Evolutionary conservation across 2,329 filamentous ascomycete species (phyloP).

Genomic region (Xylaria sp.): DNA sequence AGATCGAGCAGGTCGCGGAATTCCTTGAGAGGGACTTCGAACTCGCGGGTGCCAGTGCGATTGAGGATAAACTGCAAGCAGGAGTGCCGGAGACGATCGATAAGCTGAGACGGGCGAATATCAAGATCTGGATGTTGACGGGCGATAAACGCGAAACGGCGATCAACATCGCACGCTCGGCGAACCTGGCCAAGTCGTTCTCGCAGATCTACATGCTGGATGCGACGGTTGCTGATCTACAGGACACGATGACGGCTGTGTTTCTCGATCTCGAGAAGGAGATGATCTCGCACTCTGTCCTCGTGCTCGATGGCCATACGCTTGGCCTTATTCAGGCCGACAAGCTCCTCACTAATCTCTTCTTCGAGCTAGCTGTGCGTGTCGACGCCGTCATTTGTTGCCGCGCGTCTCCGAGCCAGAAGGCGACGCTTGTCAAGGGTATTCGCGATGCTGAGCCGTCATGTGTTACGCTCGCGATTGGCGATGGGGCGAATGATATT

Average conservation of each 20-base stretch:
- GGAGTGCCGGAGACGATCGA: slow-evolving; percentile 85
- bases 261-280: slow-evolving; percentile 55
- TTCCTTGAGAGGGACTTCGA: slow-evolving; percentile 72
- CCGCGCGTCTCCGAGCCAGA: slow-evolving; percentile 82
- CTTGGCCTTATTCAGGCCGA: slow-evolving; percentile 64
- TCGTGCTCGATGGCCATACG: slow-evolving; percentile 81
- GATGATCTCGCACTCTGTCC: slow-evolving; percentile 65
- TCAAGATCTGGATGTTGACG: slow-evolving; percentile 90
- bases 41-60: slow-evolving; percentile 76
- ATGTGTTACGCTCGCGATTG: slow-evolving; percentile 85
- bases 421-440: slow-evolving; percentile 75
- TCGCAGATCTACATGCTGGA: slow-evolving; percentile 75
- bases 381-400: slow-evolving; percentile 92
- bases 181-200: slow-evolving; percentile 60
- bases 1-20: slow-evolving; percentile 73
- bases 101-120: slow-evolving; percentile 73
- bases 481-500: slow-evolving; percentile 89
- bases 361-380: slow-evolving; percentile 72
- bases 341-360: slow-evolving; percentile 46
- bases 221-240: slow-evolving; percentile 54
- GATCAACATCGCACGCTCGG: slow-evolving; percentile 79
- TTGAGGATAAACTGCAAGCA: slow-evolving; percentile 81
- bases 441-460: slow-evolving; percentile 68
- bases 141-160: slow-evolving; percentile 84
- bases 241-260: slow-evolving; percentile 58